Percentiles rank a stretch among this genome's conserved stretches.
phyloP scores from a whole-genome alignment of 2,329 filamentous ascomycete genomes.

The Aspergillus thermomutatus region DNA sequence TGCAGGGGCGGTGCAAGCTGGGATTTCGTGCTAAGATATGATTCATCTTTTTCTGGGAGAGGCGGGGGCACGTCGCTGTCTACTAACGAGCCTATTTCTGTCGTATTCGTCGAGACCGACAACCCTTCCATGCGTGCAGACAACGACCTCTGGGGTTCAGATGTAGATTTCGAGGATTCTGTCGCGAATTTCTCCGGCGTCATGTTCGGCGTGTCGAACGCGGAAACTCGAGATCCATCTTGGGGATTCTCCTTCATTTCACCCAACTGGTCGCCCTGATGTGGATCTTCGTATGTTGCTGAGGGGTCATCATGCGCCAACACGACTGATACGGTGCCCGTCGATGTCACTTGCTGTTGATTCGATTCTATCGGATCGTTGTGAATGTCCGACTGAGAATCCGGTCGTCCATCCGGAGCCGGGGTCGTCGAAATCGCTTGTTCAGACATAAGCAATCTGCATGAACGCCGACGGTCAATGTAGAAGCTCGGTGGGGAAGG shows the following conservation, averaged over 20 bases:
- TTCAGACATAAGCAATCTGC: conserved; percentile 43
- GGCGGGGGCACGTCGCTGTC: conserved; percentile 39
- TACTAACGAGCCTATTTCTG: conserved; percentile 14
- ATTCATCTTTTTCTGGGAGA: conserved; percentile 50
- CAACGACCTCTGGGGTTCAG: conserved; percentile 21
- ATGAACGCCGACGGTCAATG: conserved; percentile 29
- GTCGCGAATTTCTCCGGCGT: conserved; percentile 5
- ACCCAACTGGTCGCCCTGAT: conserved; percentile 6
- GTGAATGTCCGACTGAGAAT: conserved; percentile 15
- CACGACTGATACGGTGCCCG: conserved; percentile 14
- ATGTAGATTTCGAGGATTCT: conserved; percentile 10
- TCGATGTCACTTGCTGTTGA: conserved; percentile 19
- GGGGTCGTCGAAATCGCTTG: conserved; percentile 24
- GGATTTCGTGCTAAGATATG: conserved; percentile 47
- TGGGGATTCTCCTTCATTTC: conserved; percentile 13
- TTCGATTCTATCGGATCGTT: conserved; percentile 19
- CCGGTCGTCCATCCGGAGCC: conserved; percentile 21
- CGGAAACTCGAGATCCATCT: conserved; percentile 2
- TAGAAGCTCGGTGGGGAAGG: conserved; percentile 6
- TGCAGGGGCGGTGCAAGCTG: conserved; percentile 33
- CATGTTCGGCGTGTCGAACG: conserved; percentile 3
- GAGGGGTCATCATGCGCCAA: conserved; percentile 18
- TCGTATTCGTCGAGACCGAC: conserved; percentile 26
- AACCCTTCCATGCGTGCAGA: conserved; percentile 29
- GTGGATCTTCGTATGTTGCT: background rate